Base-by-base conservation (phyloP, 495 filamentous ascomycete species). In the Xylaria curta region DNA sequence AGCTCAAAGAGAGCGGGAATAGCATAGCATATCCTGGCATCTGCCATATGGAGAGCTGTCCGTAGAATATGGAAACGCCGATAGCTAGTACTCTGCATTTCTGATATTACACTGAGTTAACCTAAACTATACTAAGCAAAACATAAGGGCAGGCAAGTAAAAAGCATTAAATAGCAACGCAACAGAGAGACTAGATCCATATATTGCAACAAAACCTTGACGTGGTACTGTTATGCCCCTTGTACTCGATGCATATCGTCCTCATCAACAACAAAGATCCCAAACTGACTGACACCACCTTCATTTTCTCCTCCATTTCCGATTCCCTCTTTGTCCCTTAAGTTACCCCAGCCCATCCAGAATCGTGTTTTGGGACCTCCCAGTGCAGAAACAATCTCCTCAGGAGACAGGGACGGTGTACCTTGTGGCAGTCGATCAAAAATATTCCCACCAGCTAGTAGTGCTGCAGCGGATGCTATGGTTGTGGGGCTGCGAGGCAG, bases 331-430 rank as follows among this genome's bases (percentile, higher is more conserved):
- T 65, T 42, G 3, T 49, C 62, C 24, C 10, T 3, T 1, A 49
- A 4, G 26, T 65, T 65, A 0, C 62, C 62, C 62, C 62, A 65
- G 21, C 62, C 62, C 42, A 65, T 65, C 24, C 36, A 49, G 17
- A 65, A 49, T 4, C 3, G 62, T 3, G 62, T n/a, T 0, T 36
- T 26, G 0, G 62, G 13, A 2, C 24, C 26, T 17, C 44, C 44
- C 1, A 28, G 4, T 0, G 42, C 42, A 0, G 42, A 17, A 1
- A 4, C 4, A 24, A 9, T 49, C 2, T 65, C 62, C 24, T 65
- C 42, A 26, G 21, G 26, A 19, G 62, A 33, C 13, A 49, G 24
- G 1, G 1, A 8, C 13, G 19, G 40, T 15, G n/a, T n/a, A 12
- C 36, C 7, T 21, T 12, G 0, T 9, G 33, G 5, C 33, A 60